phyloP scores from a whole-genome alignment of 75 land plant genomes.

The Sequoia sempervirens region DNA sequence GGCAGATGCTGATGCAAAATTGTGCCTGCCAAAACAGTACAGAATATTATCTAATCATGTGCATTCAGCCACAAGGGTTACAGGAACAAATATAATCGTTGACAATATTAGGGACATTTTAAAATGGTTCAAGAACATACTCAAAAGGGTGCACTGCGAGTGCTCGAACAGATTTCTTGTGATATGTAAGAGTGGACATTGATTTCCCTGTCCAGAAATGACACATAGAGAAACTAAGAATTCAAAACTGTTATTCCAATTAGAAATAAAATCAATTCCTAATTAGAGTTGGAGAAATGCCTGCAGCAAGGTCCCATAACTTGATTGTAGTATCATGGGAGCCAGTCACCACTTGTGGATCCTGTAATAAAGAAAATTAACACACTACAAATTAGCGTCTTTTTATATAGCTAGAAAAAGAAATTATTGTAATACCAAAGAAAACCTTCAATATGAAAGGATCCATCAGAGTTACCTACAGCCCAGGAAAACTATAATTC shows the following conservation, averaged over 20 bases:
- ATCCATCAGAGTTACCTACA: background rate
- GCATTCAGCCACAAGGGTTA: background rate
- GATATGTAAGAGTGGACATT: conserved; percentile 91
- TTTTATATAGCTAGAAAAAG: background rate
- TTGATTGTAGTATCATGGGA: conserved; percentile 97
- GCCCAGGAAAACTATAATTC: background rate
- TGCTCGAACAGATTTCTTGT: conserved; percentile 98
- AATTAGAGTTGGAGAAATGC: conserved; percentile 24
- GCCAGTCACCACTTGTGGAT: conserved; percentile 99
- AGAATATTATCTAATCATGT: background rate
- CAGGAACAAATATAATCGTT: background rate
- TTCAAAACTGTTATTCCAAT: background rate
- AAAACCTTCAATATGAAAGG: background rate
- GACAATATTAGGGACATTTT: background rate
- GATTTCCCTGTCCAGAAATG: conserved; percentile 71
- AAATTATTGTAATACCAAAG: background rate
- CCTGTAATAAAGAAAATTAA: conserved; percentile 40
- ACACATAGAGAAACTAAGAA: background rate
- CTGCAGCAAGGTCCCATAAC: conserved; percentile 98
- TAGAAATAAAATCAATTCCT: background rate
- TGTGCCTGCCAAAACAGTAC: conserved; percentile 43
- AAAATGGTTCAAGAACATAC: conserved; percentile 39
- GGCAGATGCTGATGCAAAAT: conserved; percentile 97
- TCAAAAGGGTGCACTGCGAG: conserved; percentile 92
- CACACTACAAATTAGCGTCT: background rate